Percentiles rank a stretch among this genome's conserved stretches.
phyloP scores from a whole-genome alignment of 257 asterid genomes.

The Oldenlandia corymbosa region DNA sequence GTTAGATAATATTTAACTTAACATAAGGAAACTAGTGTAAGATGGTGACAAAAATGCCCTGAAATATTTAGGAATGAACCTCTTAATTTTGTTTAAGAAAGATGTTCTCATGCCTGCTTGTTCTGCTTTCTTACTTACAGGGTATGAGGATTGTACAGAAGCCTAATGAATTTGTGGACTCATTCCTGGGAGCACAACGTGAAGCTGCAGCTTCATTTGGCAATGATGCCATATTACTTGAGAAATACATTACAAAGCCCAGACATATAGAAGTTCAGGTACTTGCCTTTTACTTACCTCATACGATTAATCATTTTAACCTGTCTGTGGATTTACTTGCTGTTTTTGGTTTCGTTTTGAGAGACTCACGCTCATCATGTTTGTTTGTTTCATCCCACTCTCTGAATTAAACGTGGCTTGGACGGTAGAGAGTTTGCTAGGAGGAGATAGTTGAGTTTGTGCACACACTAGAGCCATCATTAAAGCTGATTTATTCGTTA shows the following conservation, averaged over 20 bases:
- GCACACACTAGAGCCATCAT: not conserved
- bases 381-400: not conserved
- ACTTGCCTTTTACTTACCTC: constrained; percentile 19
- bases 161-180: constrained; percentile 73
- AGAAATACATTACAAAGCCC: constrained; percentile 92
- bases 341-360: constrained; percentile 1
- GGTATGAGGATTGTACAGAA: constrained; percentile 95
- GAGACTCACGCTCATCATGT: not conserved
- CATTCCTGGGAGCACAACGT: constrained; percentile 93
- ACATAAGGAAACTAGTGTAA: not conserved
- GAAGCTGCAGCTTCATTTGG: constrained; percentile 99
- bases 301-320: constrained; percentile 11
- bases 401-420: not conserved
- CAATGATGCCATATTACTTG: constrained; percentile 74
- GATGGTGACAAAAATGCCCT: not conserved
- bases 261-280: constrained; percentile 99
- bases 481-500: not conserved
- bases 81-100: not conserved
- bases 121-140: constrained; percentile 38
- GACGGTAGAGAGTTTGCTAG: not conserved
- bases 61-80: not conserved
- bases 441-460: not conserved
- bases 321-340: not conserved
- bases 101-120: constrained; percentile 3
- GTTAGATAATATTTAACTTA: not conserved